Evolutionary conservation across 306 rosid genomes (phyloP).

Genomic region (Vigna mungo): DNA sequence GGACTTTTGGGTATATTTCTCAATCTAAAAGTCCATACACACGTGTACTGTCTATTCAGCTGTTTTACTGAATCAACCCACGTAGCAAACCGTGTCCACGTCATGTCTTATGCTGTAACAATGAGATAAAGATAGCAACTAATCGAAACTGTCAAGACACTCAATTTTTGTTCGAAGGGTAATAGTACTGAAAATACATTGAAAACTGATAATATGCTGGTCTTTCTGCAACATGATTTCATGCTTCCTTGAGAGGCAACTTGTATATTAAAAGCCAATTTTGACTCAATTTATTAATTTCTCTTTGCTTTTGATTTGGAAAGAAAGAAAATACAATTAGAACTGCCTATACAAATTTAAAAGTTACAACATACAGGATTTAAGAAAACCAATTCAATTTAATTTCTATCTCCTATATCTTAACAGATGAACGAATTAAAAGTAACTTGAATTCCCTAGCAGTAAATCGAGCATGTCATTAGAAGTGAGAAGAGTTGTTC

Average conservation of each 20-base stretch:
- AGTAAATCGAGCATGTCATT: constrained; percentile 77
- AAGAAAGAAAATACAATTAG: constrained; percentile 26
- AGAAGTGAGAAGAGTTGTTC: constrained; percentile 85
- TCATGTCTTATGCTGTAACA: no score
- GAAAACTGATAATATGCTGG: background rate
- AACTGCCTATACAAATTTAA: constrained; percentile 28
- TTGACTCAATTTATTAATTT: constrained; percentile 5
- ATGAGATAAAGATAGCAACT: no score
- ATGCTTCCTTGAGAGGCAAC: background rate
- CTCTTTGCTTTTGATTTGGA: constrained; percentile 24
- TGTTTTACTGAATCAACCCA: no score
- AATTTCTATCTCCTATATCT: constrained; percentile 17
- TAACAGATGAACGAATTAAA: constrained; percentile 45
- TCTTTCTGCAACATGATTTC: background rate
- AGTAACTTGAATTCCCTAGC: constrained; percentile 66
- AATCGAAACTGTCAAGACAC: no score
- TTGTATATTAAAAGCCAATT: constrained; percentile 12
- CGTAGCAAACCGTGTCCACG: no score
- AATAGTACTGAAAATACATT: background rate
- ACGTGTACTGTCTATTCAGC: no score
- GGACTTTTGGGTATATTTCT: no score
- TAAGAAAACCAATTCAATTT: constrained; percentile 36
- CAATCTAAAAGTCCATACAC: no score
- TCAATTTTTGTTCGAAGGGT: no score
- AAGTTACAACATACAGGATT: constrained; percentile 32